phyloP scores from a whole-genome alignment of 73 alveolate genomes.

The Durusdinium trenchii region DNA sequence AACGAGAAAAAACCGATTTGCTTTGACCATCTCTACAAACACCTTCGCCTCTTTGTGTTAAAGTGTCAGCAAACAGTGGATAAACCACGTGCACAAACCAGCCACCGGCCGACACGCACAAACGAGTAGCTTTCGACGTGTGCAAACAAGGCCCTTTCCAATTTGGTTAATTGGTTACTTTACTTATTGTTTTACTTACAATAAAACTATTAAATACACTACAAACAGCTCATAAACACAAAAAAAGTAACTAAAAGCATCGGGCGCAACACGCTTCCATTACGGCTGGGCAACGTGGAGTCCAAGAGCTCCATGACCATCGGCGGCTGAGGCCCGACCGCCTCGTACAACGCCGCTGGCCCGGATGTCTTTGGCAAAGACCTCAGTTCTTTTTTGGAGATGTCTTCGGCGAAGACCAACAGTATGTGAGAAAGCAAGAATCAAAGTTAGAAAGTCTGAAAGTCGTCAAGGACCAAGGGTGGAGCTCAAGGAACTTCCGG shows the following conservation, averaged over 20 bases:
- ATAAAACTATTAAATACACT: no score
- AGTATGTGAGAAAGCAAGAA: neutral
- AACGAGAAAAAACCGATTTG: no score
- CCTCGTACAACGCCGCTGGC: slow-evolving; percentile 61
- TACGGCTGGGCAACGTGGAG: slow-evolving; percentile 14
- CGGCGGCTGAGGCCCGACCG: slow-evolving; percentile 81
- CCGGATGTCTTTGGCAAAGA: slow-evolving; percentile 63
- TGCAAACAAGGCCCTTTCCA: neutral
- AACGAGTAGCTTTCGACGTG: no score
- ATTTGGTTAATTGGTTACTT: neutral
- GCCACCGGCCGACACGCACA: no score
- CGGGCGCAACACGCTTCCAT: neutral
- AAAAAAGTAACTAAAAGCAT: neutral
- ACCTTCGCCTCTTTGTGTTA: no score
- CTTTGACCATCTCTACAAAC: no score
- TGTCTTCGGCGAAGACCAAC: neutral
- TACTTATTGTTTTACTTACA: neutral
- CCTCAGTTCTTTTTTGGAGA: neutral
- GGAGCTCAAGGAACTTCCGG: slow-evolving; percentile 95
- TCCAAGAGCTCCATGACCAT: slow-evolving; percentile 56
- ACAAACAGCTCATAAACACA: neutral
- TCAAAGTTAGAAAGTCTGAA: neutral
- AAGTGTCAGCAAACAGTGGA: no score
- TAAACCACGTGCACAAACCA: no score
- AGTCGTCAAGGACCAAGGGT: neutral